Evolutionary conservation across 2,329 filamentous ascomycete genomes (phyloP).

Genomic region (Venturia pyrina): DNA sequence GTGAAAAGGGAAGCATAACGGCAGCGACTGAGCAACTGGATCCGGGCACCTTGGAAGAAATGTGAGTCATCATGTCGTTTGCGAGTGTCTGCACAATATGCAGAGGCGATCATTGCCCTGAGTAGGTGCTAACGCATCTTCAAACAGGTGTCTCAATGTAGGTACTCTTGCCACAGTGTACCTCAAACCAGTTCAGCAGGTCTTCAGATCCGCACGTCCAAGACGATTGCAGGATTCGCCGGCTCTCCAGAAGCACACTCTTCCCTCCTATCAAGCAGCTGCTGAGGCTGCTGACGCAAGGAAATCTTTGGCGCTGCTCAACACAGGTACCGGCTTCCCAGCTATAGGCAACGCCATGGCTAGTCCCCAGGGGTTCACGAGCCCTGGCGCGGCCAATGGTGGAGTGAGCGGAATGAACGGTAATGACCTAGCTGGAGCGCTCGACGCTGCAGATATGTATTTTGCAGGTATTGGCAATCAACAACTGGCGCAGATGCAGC

Average conservation of each 20-base stretch:
- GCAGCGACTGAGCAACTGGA: conserved; percentile 94
- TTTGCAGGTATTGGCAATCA: conserved; percentile 12
- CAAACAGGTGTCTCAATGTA: conserved; percentile 65
- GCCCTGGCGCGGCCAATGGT: conserved; percentile 17
- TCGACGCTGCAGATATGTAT: conserved; percentile 14
- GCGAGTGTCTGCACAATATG: background rate
- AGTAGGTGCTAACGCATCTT: background rate
- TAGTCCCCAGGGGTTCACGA: conserved; percentile 15
- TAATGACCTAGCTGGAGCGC: conserved; percentile 9
- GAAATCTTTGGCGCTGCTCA: conserved; percentile 7
- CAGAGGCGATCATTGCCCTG: background rate
- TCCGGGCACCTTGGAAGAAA: conserved; percentile 82
- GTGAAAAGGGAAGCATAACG: conserved; percentile 90
- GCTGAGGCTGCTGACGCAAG: conserved; percentile 20
- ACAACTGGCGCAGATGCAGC: conserved; percentile 10
- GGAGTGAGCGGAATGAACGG: conserved; percentile 15
- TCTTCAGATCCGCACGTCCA: conserved; percentile 82
- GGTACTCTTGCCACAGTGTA: conserved; percentile 96
- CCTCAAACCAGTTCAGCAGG: conserved; percentile 92
- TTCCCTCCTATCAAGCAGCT: conserved; percentile 46
- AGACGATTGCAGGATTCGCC: conserved; percentile 72
- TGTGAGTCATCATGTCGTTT: conserved; percentile 31
- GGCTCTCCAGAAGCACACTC: conserved; percentile 65
- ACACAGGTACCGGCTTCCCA: background rate
- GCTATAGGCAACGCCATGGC: conserved; percentile 15